Base-by-base conservation (phyloP, 1,139 yeast species). In the Torulaspora globosa region DNA sequence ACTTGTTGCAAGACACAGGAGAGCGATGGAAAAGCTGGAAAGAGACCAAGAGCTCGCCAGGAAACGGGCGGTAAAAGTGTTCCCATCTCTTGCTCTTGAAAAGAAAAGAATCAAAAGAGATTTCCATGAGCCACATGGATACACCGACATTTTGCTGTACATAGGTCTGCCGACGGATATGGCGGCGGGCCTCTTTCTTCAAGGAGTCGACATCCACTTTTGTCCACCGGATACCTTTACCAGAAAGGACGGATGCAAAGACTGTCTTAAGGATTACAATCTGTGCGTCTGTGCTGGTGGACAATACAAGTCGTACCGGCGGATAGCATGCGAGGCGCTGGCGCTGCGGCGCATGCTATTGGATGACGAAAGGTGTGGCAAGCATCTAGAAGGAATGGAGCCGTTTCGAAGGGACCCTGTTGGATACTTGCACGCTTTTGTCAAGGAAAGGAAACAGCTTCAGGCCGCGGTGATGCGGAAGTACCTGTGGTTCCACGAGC, bases 281-380 rank as follows among this genome's bases (percentile, higher is more conserved):
- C 12, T 11, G 29, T 26, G 29, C 29, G 12, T 26, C 12, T 26
- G 12, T 26, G 29, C 12, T 10, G 29, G 29, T 10, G 29, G 12
- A 10, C 5, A n/a, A 26, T 6, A 8, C 23, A 26, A 26, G 29
- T 11, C 29, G 29, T 26, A 11, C 10, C 5, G 5, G 16, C 37
- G 23, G 2, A 84, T 84, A 89, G 82, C 82, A 21, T 35, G 37
- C 37, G 29, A 35, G 19, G 18, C 26, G 10, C 36, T 33, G 15
- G 37, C 37, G 6, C 16, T 35, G 14, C 16, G 24, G 24, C 15
- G 37, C 28, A 21, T 34, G 37, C 18, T 34, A 10, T 16, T 34
- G 24, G 37, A 34, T 27, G 37, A 34, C 24, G 16, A n/a, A 14
- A 11, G 19, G 18, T 21, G n/a, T 11, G 24, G 12, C 27, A 34